Base-by-base conservation (phyloP, 495 filamentous ascomycete genomes). In the Aspergillus funiculosus region DNA sequence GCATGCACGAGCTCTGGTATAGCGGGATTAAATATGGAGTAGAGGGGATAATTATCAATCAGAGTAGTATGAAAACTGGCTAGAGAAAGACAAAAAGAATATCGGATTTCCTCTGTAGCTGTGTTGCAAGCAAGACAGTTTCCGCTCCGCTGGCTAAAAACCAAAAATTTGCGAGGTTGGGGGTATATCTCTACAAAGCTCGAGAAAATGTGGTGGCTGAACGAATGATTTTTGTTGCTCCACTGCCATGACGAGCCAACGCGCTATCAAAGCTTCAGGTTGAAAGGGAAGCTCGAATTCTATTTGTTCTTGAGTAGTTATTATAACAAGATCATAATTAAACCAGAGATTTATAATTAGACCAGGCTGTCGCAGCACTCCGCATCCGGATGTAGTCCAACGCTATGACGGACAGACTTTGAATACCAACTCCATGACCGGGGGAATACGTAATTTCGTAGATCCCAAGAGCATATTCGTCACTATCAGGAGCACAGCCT, bases 201-300 rank as follows among this genome's bases (percentile, higher is more conserved):
- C 39, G 21, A 43, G 27, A 53, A 61, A 61, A 57, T 50, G 47
- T 50, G 54, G 58, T 58, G 58, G 58, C 58, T 61, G 58, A 54
- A 58, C 54, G 24, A 41, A 45, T 43, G n/a, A n/a, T n/a, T n/a
- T 35, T 43, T 36, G 4, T 32, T 38, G 31, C 41, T 48, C 35
- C 46, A 54, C 36, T 35, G 48, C 27, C 28, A 20, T 20, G 21
- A 25, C 29, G 47, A 52, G 54, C 48, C 49, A 45, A 52, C n/a
- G 49, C 47, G 18, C 32, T 22, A 54, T 7, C n/a, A n/a, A n/a
- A n/a, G n/a, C n/a, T n/a, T n/a, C n/a, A n/a, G n/a, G n/a, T n/a
- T n/a, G n/a, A n/a, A 29, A 18, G n/a, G 21, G 8, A 40, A 40
- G 19, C 40, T 27, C 43, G 35, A 28, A 39, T 18, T 19, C 24